Conservation (phyloP, 148 eudicot species). For the Fagopyrum tataricum region DNA sequence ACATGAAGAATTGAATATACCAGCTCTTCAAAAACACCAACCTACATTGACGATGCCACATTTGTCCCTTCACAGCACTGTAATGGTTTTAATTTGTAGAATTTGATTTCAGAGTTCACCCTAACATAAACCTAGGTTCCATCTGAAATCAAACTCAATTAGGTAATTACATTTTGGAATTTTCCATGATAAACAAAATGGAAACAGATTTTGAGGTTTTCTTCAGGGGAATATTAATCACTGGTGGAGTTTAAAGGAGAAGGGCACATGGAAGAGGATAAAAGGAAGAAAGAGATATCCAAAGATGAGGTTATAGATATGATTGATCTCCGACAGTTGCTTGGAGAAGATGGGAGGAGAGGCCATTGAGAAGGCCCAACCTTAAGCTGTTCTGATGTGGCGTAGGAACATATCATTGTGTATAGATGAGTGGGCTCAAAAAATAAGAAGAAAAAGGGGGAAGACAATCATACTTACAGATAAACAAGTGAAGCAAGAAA, state of each 20-base stretch:
- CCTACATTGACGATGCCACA: background rate
- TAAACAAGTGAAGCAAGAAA: conserved; percentile 74
- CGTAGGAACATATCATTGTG: background rate
- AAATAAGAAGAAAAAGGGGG: background rate
- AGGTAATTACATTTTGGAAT: background rate
- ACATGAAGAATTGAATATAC: background rate
- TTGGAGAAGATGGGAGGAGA: background rate
- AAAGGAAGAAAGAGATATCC: background rate
- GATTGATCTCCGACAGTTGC: background rate
- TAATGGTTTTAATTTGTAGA: background rate
- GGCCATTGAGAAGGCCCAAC: background rate
- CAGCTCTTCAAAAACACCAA: background rate
- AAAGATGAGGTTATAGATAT: background rate
- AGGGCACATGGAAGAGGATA: background rate
- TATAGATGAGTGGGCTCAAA: background rate
- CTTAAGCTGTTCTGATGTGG: background rate
- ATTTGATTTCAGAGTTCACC: background rate
- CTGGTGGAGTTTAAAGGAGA: background rate
- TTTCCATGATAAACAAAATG: background rate
- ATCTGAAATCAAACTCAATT: background rate
- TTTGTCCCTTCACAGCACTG: background rate
- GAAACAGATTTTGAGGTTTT: background rate
- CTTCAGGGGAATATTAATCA: background rate
- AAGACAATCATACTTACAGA: conserved; percentile 51
- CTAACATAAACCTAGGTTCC: background rate